Conservation (phyloP, 2,329 filamentous ascomycete genomes). For the Zelopaecilomyces penicillatus region DNA sequence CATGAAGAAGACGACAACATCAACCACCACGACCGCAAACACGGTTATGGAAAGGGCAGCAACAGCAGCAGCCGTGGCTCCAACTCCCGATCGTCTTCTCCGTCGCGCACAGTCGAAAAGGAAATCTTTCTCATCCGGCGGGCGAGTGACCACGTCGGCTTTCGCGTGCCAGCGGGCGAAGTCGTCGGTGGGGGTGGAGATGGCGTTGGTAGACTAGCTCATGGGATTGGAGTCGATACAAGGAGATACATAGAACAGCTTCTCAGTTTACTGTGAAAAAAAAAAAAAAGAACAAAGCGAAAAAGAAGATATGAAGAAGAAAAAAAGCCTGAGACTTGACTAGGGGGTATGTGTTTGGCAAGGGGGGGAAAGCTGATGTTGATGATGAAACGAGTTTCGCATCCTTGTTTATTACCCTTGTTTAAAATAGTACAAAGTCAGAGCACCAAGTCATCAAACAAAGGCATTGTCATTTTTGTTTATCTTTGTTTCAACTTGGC, state of each 20-base stretch:
- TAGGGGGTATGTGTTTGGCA: too few species aligned
- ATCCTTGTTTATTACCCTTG: too few species aligned
- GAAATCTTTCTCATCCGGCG: slow-evolving; percentile 55
- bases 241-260: slow-evolving; percentile 66
- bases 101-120: slow-evolving; percentile 30
- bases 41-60: background rate
- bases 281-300: too few species aligned
- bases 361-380: too few species aligned
- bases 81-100: background rate
- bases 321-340: too few species aligned
- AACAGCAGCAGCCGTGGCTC: background rate
- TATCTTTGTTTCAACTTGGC: too few species aligned
- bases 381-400: too few species aligned
- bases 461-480: too few species aligned
- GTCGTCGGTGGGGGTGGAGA: slow-evolving; percentile 38
- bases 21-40: background rate
- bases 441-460: too few species aligned
- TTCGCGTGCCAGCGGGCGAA: slow-evolving; percentile 29
- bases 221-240: slow-evolving; percentile 71
- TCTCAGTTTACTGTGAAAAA: slow-evolving; percentile 44
- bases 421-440: too few species aligned
- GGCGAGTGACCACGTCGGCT: slow-evolving; percentile 46
- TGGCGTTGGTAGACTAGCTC: slow-evolving; percentile 52
- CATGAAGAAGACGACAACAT: slow-evolving; percentile 3
- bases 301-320: background rate